Percentiles rank a stretch among this genome's conserved stretches.
These are phyloP conservation scores for Claviceps maximensis DNA, from an alignment of 2,329 filamentous ascomycete genomes.

Conservation along the genomic window DNA sequence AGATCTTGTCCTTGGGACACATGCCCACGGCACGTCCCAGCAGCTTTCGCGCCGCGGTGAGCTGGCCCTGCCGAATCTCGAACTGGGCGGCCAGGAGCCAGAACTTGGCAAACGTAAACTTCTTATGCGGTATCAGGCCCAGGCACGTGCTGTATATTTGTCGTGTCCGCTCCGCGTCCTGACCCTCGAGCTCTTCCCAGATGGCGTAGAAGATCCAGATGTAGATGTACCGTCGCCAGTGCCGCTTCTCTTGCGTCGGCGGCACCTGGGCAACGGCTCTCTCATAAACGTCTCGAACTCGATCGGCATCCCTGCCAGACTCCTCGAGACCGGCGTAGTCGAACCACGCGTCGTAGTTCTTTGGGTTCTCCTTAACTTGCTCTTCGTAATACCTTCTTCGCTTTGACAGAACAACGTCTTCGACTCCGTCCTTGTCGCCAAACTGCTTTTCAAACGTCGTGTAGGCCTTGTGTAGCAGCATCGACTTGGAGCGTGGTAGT, in stretches of 20 bases:
- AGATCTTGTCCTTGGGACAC: constrained; percentile 92
- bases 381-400: constrained; percentile 88
- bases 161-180: constrained; percentile 63
- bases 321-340: constrained; percentile 90
- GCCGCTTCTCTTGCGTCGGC: constrained; percentile 88
- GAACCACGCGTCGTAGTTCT: constrained; percentile 96
- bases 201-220: constrained; percentile 96
- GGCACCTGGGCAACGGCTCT: constrained; percentile 90
- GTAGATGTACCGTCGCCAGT: constrained; percentile 96
- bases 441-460: constrained; percentile 98
- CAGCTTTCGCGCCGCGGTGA: constrained; percentile 72
- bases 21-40: constrained; percentile 82
- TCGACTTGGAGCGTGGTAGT: constrained; percentile 74
- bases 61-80: constrained; percentile 74
- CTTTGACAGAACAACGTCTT: constrained; percentile 92
- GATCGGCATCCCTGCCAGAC: constrained; percentile 64
- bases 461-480: constrained; percentile 79
- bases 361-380: constrained; percentile 81
- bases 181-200: constrained; percentile 81
- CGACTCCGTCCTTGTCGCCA: constrained; percentile 82
- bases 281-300: constrained; percentile 87
- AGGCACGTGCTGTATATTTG: constrained; percentile 88
- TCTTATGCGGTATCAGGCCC: constrained; percentile 81
- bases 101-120: constrained; percentile 93
- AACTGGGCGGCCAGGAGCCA: constrained; percentile 93